Evolutionary conservation across 2,329 filamentous ascomycete species (phyloP), one percentile per base, ranked within the genome.

Genomic region (Apiospora koreana): DNA sequence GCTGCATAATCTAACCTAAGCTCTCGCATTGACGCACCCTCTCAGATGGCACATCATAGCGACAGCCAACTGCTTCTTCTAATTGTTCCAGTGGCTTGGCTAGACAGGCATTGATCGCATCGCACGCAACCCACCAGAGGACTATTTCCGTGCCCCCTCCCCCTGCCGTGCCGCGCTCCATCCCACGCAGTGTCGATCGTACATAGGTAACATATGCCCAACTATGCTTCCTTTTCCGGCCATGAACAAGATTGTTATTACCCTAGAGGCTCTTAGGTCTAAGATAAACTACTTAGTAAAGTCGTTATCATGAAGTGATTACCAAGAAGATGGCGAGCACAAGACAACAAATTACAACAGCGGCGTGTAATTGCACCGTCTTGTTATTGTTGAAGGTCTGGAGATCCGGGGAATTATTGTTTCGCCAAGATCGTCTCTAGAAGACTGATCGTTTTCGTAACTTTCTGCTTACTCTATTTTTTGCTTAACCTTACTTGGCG

Each of bases 1-100:
- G 50, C 54, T 62, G 54, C 54, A 62, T 62, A 21, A 62, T 62
- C 54, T 62, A 62, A 38, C 54, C 54, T 62, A 38, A 38, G 54
- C 31, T 38, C 28, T 38, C 31, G 54, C 54, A 62, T 62, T 62
- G 54, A 62, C 31, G 54, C 54, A 62, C 10, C 54, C 54, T 62
- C 54, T 62, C 54, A n/a, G 54, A 62, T 62, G 54, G 54, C 54
- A 62, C 54, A 62, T 62, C 54, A 38, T n/a, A 62, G 54, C 54
- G 31, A 62, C 54, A 38, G 54, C 31, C 54, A 38, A 16, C 41
- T 43, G 14, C 41, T 43, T 43, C 14, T 16, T n/a, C 31, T 38
- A n/a, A 28, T 62, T 38, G 54, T 62, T 62, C 54, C 54, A 38
- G 31, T 12, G 2, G 18, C 31, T 62, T 62, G 54, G 54, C 41